Percentiles rank a stretch among this genome's conserved stretches.
Evolutionary conservation across 2,329 filamentous ascomycete species (phyloP).

Genomic region (Leptodontidium sp.): DNA sequence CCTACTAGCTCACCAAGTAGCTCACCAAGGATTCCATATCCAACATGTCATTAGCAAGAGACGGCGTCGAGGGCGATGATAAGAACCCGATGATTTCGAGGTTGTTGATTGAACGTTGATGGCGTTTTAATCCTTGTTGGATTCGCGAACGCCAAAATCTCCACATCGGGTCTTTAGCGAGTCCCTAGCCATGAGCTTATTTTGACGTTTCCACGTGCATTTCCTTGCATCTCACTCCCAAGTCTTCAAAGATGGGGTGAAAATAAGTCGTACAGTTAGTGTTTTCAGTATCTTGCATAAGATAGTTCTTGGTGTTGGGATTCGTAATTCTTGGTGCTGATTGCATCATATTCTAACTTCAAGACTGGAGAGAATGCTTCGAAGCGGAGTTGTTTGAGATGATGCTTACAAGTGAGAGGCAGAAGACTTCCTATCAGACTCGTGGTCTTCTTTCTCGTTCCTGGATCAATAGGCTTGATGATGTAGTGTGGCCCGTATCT

Average conservation of each 20-base stretch:
- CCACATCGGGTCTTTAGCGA: not conserved
- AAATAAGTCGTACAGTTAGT: not conserved
- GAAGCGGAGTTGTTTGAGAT: not conserved
- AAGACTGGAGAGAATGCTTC: not conserved
- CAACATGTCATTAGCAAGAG: not conserved
- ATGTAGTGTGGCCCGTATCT: not conserved
- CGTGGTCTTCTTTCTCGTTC: not conserved
- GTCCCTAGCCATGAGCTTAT: constrained; percentile 11
- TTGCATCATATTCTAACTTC: constrained; percentile 9
- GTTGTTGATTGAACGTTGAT: constrained; percentile 17
- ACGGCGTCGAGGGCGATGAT: not conserved
- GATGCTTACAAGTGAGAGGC: not conserved
- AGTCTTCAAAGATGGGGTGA: constrained; percentile 19
- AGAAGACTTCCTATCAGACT: not conserved
- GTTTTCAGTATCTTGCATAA: not conserved
- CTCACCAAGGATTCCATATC: not conserved
- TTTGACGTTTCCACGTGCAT: constrained; percentile 10
- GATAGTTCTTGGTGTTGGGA: not conserved
- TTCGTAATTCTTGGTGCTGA: not conserved
- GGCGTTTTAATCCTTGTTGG: constrained; percentile 18
- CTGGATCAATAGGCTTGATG: not conserved
- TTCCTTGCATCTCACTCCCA: not conserved
- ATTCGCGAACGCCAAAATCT: constrained; percentile 12
- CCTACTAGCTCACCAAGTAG: constrained; percentile 2
- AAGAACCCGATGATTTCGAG: not conserved